phyloP scores from a whole-genome alignment of 169 alveolate genomes.

The Cryptosporidium sp. region DNA sequence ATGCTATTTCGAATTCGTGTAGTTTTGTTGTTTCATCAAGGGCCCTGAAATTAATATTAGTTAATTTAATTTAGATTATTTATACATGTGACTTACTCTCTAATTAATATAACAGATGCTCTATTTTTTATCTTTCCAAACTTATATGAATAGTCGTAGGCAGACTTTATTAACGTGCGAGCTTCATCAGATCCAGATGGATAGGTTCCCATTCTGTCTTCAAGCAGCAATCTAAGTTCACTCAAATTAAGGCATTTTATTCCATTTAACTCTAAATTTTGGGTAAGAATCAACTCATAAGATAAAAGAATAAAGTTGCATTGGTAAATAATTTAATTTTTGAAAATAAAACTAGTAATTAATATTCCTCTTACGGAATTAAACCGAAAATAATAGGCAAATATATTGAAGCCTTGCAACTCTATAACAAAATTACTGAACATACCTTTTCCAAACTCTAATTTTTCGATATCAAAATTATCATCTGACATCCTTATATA shows the following conservation, averaged over 20 bases:
- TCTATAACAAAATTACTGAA: background rate
- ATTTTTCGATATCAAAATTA: slow-evolving; percentile 55
- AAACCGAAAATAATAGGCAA: background rate
- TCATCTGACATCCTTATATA: slow-evolving; percentile 45
- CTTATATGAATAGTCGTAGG: slow-evolving; percentile 84
- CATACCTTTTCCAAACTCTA: slow-evolving; percentile 74
- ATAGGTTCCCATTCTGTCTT: slow-evolving; percentile 56
- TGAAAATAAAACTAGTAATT: background rate
- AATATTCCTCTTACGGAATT: background rate
- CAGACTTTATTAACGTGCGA: slow-evolving; percentile 80
- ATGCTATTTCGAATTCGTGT: slow-evolving; percentile 90
- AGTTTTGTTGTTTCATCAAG: slow-evolving; percentile 87
- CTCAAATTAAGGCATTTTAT: slow-evolving; percentile 55
- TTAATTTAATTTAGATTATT: background rate
- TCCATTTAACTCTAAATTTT: slow-evolving; percentile 22
- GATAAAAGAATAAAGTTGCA: background rate
- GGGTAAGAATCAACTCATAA: background rate
- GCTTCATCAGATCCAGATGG: slow-evolving; percentile 63
- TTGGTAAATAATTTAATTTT: background rate
- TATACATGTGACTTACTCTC: slow-evolving; percentile 80
- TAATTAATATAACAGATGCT: slow-evolving; percentile 85
- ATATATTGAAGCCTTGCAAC: background rate
- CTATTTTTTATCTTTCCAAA: slow-evolving; percentile 85
- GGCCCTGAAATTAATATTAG: slow-evolving; percentile 78
- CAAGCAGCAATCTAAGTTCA: slow-evolving; percentile 46